Base-by-base conservation (phyloP, 1,284 basidiomycete species). In the Malassezia yamatoensis region DNA sequence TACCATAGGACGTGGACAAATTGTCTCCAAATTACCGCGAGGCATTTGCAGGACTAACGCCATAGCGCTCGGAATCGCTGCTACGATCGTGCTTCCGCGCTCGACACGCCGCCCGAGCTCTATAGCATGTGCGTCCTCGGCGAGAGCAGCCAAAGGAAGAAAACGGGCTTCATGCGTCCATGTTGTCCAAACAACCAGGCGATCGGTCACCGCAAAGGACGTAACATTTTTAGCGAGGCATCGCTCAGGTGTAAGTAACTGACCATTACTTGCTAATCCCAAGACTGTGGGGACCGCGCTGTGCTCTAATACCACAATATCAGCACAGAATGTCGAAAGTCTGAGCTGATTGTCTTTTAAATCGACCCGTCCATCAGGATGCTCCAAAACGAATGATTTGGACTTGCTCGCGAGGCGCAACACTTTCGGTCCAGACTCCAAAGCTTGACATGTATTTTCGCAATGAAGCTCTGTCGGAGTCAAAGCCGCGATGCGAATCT, bases 1-100 rank as follows among this genome's bases (percentile, higher is more conserved):
- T 3, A 96, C 90, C 59, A 99, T 78, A 1, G 93, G 87, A 34
- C 94, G 80, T 1, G 94, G 94, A 66, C 86, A 88, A 53, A 98
- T 85, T 0, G 90, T 96, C 78, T 99, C 94, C 51, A 99, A 74
- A 75, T 98, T 98, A 0, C 94, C 94, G 63, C 94, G 79, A 0
- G 93, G 94, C 90, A 98, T 98, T 78, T 99, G 94, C 12, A 99
- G 77, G 1, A 98, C 62, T 11, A 74, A 58, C 16, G 68, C 85
- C 88, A 94, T 96, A 8, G 83, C 78, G 60, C 63, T 63, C 3
- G 72, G 65, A 15, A 70, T 64, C 1, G 72, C 63, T 2, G 63
- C 63, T 34, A 74, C 68, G 34, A 74, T 70, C 8, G 66, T 60
- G 45, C 66, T 65, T 29, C 72, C 72, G 1, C 72, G 66, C 60